phyloP scores from a whole-genome alignment of 768 basidiomycete genomes.

The Agaricus bisporus region DNA sequence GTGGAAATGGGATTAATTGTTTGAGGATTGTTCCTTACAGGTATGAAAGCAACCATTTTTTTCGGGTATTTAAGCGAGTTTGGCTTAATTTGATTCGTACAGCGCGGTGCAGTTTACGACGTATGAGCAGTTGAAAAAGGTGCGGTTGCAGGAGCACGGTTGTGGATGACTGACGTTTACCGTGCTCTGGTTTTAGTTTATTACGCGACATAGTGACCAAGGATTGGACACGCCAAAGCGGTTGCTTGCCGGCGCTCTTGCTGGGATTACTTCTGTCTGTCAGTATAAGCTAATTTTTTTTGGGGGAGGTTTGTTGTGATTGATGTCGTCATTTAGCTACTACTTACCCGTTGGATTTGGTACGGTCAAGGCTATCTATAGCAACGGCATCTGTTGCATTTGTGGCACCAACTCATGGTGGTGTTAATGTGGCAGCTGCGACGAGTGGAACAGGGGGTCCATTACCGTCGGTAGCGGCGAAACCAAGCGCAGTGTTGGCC shows the following conservation, averaged over 20 bases:
- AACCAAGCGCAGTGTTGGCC: constrained; percentile 29
- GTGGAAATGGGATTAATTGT: constrained; percentile 89
- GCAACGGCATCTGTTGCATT: constrained; percentile 67
- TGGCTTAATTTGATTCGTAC: not conserved
- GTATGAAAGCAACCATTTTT: constrained; percentile 20
- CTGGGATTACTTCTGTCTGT: constrained; percentile 95
- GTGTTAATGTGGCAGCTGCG: constrained; percentile 11
- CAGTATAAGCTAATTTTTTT: constrained; percentile 25
- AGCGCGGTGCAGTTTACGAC: constrained; percentile 83
- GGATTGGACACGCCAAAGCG: constrained; percentile 87
- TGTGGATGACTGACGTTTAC: not conserved
- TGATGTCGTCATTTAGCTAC: constrained; percentile 41
- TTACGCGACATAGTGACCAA: constrained; percentile 61
- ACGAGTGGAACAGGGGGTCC: constrained; percentile 19
- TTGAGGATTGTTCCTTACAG: constrained; percentile 89
- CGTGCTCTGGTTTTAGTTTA: constrained; percentile 38
- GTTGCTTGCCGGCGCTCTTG: constrained; percentile 80
- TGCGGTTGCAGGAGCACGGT: constrained; percentile 20
- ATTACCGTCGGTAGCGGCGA: constrained; percentile 13
- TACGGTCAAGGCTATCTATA: constrained; percentile 88
- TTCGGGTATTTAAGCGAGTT: not conserved
- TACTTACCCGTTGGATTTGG: constrained; percentile 91
- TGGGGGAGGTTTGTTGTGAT: not conserved
- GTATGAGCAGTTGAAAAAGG: constrained; percentile 90
- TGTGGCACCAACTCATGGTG: constrained; percentile 20